Evolutionary conservation across 257 asterid genomes (phyloP), one percentile per base, ranked within the genome.

Genomic region (Galeopsis tetrahit): DNA sequence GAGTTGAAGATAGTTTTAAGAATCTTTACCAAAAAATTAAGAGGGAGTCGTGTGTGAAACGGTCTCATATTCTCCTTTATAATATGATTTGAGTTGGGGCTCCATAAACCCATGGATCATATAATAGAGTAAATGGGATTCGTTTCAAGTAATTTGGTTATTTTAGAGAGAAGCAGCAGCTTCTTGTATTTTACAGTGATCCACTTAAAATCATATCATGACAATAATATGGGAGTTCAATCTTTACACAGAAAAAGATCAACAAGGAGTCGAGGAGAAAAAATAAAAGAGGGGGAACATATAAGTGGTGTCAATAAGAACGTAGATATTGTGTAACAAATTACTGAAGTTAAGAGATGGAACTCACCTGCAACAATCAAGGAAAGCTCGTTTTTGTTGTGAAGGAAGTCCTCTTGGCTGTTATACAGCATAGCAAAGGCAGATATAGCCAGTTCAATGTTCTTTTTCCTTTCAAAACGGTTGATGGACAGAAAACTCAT

Each of bases 401-500:
- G 75, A 72, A 70, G 74, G 61, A 74, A 69, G 58, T 80, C 84
- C 33, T 58, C 44, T 61, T 78, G 79, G 68, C 66, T 71, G 58
- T 69, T 80, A 77, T 73, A 81, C 62, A 95, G 89, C 87, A 63
- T 83, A 31, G 98, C 90, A 64, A 95, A 92, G 32, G 99, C 92
- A 59, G 97, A 88, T 79, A 95, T 85, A 70, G 99, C 99, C 72
- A 95, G 84, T 51, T 85, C 93, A 60, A 95, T 90, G 76, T 95
- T 92, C 90, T 95, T 95, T 75, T 92, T 92, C 86, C 95, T 85
- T 69, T 95, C 99, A 80, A 89, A 95, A 46, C 99, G 96, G 72
- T 95, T 95, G 83, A 95, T 92, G n/a, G 99, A 95, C 36, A 95
- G 95, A 81, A 95, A 87, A 76, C 77, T 87, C 84, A 82, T 78